Evolutionary conservation across 305 asterid species (phyloP).

Genomic region (Rubia tinctorum): DNA sequence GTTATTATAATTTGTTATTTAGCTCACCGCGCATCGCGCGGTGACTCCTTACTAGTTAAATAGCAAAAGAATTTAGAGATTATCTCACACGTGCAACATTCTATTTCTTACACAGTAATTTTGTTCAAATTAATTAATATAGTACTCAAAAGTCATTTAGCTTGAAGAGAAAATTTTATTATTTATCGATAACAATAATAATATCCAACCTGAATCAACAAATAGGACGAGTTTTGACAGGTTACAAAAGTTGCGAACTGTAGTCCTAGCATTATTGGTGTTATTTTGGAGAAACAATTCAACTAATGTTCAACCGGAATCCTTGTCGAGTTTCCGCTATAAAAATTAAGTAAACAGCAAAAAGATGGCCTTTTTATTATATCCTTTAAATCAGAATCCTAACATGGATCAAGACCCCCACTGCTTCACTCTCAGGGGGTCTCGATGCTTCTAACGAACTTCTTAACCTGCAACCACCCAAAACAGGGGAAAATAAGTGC

Average conservation of each 20-base stretch:
- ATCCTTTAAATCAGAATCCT: conserved; percentile 11
- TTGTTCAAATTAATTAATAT: no score
- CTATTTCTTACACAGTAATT: no score
- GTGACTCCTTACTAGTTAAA: no score
- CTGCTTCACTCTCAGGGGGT: conserved; percentile 38
- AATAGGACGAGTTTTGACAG: not conserved
- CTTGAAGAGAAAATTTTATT: not conserved
- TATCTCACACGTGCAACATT: no score
- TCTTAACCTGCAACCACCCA: conserved; percentile 59
- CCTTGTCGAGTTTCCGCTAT: not conserved
- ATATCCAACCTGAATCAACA: not conserved
- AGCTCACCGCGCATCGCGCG: no score
- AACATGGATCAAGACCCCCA: conserved; percentile 15
- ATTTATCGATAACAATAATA: not conserved
- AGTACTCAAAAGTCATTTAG: no score
- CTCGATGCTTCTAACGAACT: conserved; percentile 57
- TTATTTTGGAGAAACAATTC: conserved; percentile 6
- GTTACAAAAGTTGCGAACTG: not conserved
- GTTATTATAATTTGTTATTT: no score
- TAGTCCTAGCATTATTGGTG: not conserved
- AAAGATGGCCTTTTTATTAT: conserved; percentile 9
- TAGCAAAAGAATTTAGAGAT: no score
- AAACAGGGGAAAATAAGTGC: not conserved
- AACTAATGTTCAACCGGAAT: not conserved
- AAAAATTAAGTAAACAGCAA: not conserved